phyloP scores from a whole-genome alignment of 1,284 basidiomycete species.

The Apiotrichum siamense region DNA sequence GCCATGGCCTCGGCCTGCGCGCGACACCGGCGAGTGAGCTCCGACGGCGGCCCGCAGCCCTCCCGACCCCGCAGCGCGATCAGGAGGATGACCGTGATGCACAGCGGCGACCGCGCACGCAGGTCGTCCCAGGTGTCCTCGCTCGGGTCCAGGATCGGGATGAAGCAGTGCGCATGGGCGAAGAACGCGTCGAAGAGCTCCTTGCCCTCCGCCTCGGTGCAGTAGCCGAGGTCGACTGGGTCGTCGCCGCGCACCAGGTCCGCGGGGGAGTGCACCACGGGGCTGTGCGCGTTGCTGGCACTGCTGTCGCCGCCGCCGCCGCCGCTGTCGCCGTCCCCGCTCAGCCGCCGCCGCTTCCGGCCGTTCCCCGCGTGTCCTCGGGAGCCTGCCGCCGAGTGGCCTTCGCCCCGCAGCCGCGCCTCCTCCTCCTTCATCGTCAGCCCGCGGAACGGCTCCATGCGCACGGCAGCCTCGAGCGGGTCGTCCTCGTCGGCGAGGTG shows the following conservation, averaged over 20 bases:
- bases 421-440: slow-evolving; percentile 18
- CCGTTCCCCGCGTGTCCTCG: background rate
- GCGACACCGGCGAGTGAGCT: slow-evolving; percentile 10
- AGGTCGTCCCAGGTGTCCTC: slow-evolving; percentile 30
- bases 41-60: slow-evolving; percentile 8
- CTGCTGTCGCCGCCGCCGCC: too few relatives aligned
- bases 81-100: slow-evolving; percentile 25
- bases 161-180: slow-evolving; percentile 21
- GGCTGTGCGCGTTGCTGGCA: too few relatives aligned
- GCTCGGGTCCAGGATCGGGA: slow-evolving; percentile 25
- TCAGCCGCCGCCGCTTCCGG: background rate
- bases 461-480: slow-evolving; percentile 1
- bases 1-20: slow-evolving; percentile 26
- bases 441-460: slow-evolving; percentile 7
- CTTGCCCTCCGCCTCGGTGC: slow-evolving; percentile 16
- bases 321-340: background rate
- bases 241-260: slow-evolving; percentile 5
- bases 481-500: slow-evolving; percentile 3
- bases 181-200: slow-evolving; percentile 26
- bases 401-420: slow-evolving; percentile 8
- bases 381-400: background rate
- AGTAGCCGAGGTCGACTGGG: slow-evolving; percentile 18
- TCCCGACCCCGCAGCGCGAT: slow-evolving; percentile 10
- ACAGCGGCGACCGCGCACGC: slow-evolving; percentile 23
- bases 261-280: too few relatives aligned